A percentile compares a stretch with the other conserved stretches of the same genome.
phyloP scores from a whole-genome alignment of 2,329 filamentous ascomycete species.

The Neopestalotiopsis clavispora region DNA sequence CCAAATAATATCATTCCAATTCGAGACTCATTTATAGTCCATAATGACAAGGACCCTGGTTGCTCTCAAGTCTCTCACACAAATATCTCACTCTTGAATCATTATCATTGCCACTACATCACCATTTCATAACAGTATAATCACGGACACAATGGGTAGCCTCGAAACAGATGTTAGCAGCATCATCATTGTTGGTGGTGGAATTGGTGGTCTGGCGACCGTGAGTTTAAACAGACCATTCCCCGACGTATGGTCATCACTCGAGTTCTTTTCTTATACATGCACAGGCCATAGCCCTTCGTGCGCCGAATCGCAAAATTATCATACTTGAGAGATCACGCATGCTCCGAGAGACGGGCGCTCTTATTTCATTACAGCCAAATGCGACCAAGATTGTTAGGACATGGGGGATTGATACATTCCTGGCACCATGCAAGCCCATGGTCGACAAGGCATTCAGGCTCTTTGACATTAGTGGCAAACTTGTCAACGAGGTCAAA shows the following conservation, averaged over 20 bases:
- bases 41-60: background rate
- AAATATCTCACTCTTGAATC: background rate
- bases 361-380: slow-evolving; percentile 46
- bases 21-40: background rate
- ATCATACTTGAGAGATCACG: slow-evolving; percentile 30
- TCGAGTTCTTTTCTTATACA: background rate
- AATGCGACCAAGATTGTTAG: slow-evolving; percentile 43
- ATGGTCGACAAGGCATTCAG: slow-evolving; percentile 42
- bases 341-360: slow-evolving; percentile 42
- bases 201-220: slow-evolving; percentile 34
- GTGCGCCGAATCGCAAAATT: slow-evolving; percentile 30
- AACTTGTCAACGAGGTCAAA: slow-evolving; percentile 36
- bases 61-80: background rate
- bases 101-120: background rate
- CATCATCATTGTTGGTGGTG: slow-evolving; percentile 29
- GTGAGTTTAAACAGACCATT: slow-evolving; percentile 19
- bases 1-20: background rate
- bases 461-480: slow-evolving; percentile 29
- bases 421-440: slow-evolving; percentile 34
- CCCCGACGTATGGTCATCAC: background rate
- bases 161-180: background rate
- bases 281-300: slow-evolving; percentile 40
- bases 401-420: slow-evolving; percentile 33
- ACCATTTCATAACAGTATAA: background rate
- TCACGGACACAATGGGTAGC: background rate